phyloP scores from a whole-genome alignment of 2,329 filamentous ascomycete species.

The Cladosporium sp. region DNA sequence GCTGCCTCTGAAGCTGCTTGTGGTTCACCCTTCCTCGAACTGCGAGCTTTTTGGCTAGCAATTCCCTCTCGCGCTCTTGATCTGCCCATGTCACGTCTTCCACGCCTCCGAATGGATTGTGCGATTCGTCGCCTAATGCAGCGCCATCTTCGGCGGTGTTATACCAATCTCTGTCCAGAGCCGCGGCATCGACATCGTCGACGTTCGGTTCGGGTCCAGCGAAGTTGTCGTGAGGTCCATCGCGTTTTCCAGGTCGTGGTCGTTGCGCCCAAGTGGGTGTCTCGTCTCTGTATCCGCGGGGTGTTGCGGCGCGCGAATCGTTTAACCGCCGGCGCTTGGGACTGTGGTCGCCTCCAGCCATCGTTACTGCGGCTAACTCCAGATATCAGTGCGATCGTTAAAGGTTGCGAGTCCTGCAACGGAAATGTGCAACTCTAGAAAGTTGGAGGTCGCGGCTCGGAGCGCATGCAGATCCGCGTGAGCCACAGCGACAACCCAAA shows the following conservation, averaged over 20 bases:
- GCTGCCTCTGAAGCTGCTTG: slow-evolving; percentile 75
- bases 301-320: slow-evolving; percentile 10
- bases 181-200: slow-evolving; percentile 63
- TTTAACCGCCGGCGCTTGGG: slow-evolving; percentile 64
- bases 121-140: slow-evolving; percentile 82
- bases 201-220: slow-evolving; percentile 56
- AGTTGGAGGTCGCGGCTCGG: too few species aligned
- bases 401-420: too few species aligned
- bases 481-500: too few species aligned
- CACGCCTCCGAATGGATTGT: slow-evolving; percentile 81
- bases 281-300: slow-evolving; percentile 1
- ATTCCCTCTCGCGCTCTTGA: slow-evolving; percentile 64
- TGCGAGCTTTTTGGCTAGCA: slow-evolving; percentile 71
- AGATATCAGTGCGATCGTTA: too few species aligned
- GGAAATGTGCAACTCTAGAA: too few species aligned
- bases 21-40: slow-evolving; percentile 46
- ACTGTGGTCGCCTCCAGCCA: slow-evolving; percentile 36
- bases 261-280: slow-evolving; percentile 9
- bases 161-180: slow-evolving; percentile 89
- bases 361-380: background rate
- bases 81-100: slow-evolving; percentile 64
- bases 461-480: too few species aligned
- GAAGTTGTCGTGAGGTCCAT: slow-evolving; percentile 50
- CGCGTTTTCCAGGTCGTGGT: slow-evolving; percentile 24
- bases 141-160: slow-evolving; percentile 78